A percentile compares a stretch with the other conserved stretches of the same genome.
phyloP scores from a whole-genome alignment of 352 stramenopile genomes.

The Thalassiosira exigua region DNA sequence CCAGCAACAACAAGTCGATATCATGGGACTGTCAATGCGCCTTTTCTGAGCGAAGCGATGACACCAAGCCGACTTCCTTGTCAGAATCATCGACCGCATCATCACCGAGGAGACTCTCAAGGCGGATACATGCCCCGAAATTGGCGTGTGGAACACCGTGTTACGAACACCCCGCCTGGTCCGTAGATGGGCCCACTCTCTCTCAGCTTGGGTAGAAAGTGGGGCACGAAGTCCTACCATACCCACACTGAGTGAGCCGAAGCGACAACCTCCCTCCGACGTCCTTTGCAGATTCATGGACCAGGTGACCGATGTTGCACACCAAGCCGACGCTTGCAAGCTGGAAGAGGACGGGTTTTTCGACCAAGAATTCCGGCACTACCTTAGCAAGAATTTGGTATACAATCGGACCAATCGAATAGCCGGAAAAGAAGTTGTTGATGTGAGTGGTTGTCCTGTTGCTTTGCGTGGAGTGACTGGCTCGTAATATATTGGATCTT shows the following conservation, averaged over 20 bases:
- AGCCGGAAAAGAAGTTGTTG: constrained; percentile 66
- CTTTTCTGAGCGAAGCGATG: constrained; percentile 50
- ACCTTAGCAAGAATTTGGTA: constrained; percentile 75
- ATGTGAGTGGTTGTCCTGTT: constrained; percentile 63
- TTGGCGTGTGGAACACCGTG: constrained; percentile 79
- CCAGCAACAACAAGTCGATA: constrained; percentile 64
- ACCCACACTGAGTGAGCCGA: no score
- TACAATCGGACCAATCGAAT: constrained; percentile 75
- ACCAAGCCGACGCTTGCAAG: constrained; percentile 73
- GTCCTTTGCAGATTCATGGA: constrained; percentile 82
- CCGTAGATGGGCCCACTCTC: constrained; percentile 36
- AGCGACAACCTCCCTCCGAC: no score
- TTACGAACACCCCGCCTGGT: constrained; percentile 79
- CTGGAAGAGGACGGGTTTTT: constrained; percentile 74
- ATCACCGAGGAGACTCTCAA: no score
- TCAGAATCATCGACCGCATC: no score
- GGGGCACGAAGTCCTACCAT: no score
- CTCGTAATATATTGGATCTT: background rate
- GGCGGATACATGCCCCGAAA: no score
- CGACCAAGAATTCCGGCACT: constrained; percentile 81
- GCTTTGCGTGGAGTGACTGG: background rate
- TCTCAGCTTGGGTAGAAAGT: constrained; percentile 32
- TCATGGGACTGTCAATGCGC: constrained; percentile 78
- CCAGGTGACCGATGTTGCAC: constrained; percentile 73
- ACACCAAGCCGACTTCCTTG: constrained; percentile 20